Percentiles rank a stretch among this genome's conserved stretches.
Evolutionary conservation across 148 eudicot genomes (phyloP).

Genomic region (Arbutus unedo): DNA sequence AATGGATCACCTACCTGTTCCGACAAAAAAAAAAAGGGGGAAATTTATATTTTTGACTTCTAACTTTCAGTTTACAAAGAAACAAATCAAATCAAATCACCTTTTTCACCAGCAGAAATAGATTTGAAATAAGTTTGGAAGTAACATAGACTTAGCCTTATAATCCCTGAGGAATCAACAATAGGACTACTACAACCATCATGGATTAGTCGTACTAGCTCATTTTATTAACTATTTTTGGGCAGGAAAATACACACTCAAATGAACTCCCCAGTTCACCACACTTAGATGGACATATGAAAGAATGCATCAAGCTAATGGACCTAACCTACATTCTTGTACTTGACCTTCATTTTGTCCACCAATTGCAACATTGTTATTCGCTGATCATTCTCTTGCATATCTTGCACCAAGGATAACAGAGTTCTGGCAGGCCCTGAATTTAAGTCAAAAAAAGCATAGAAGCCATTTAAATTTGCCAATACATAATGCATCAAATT

Average conservation of each 20-base stretch:
- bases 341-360: conserved; percentile 5
- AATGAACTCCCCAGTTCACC: neutral
- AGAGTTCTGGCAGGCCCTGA: neutral
- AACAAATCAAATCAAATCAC: neutral
- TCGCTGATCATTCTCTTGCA: conserved; percentile 3
- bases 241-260: neutral
- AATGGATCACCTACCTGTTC: no score
- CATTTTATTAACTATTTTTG: neutral
- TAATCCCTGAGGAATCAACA: neutral
- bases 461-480: neutral
- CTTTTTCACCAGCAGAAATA: neutral
- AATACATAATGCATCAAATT: neutral
- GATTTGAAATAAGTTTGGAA: neutral
- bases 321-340: neutral
- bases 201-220: neutral
- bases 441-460: neutral
- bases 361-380: neutral
- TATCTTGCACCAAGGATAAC: neutral
- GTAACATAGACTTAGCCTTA: neutral
- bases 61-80: neutral
- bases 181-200: neutral
- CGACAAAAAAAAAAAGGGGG: no score
- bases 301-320: neutral
- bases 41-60: neutral
- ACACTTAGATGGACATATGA: neutral